Evolutionary conservation across 306 rosid genomes (phyloP).

Genomic region (Elaeagnus macrophylla): DNA sequence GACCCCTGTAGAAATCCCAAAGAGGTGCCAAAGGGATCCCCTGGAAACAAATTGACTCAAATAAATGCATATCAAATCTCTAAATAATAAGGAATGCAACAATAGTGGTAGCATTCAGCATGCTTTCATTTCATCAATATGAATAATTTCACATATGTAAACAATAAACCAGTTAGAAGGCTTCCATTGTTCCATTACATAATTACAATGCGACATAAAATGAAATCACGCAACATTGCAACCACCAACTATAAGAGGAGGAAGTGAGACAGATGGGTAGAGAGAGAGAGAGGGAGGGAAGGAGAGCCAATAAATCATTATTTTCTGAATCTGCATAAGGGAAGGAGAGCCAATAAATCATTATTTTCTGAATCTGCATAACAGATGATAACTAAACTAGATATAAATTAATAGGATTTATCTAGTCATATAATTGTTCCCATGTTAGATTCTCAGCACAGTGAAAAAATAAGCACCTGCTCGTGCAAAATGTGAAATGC

Average conservation of each 20-base stretch:
- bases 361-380: background rate
- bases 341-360: background rate
- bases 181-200: too few relatives aligned
- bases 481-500: slow-evolving; percentile 76
- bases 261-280: too few relatives aligned
- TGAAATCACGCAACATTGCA: too few relatives aligned
- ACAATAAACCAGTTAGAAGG: background rate
- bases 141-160: background rate
- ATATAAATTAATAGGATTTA: too few relatives aligned
- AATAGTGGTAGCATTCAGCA: too few relatives aligned
- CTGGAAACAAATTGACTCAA: slow-evolving; percentile 38
- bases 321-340: background rate
- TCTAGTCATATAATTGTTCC: too few relatives aligned
- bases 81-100: slow-evolving; percentile 13
- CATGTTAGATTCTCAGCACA: too few relatives aligned
- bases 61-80: slow-evolving; percentile 16
- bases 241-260: too few relatives aligned
- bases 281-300: background rate
- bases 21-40: slow-evolving; percentile 95
- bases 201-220: too few relatives aligned
- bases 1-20: slow-evolving; percentile 81
- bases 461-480: slow-evolving; percentile 33
- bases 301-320: background rate
- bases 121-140: too few relatives aligned
- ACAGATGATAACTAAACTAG: too few relatives aligned